A percentile compares a stretch with the other conserved stretches of the same genome.
These are phyloP conservation scores for Cytidiella melzeri DNA, from an alignment of 768 basidiomycete species.

Conservation along the genomic window DNA sequence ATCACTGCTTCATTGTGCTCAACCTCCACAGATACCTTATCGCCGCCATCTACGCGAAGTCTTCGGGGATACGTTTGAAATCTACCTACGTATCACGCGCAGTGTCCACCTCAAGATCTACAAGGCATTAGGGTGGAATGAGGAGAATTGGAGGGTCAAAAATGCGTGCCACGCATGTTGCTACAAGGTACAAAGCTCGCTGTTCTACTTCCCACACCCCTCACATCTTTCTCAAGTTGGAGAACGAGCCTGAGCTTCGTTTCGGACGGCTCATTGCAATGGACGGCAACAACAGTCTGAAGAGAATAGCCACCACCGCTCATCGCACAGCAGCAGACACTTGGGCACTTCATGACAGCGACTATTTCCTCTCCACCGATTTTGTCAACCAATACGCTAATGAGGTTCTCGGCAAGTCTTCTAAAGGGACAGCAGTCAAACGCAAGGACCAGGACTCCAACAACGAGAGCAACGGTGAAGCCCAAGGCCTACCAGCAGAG, in stretches of 20 bases:
- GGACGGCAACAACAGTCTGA: too few species aligned
- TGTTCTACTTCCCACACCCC: not conserved
- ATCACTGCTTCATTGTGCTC: not conserved
- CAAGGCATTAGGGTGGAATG: slow-evolving; percentile 21
- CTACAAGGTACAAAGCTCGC: too few species aligned
- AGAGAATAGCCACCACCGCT: not conserved
- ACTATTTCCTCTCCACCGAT: too few species aligned
- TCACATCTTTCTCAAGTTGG: not conserved
- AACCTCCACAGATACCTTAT: too few species aligned
- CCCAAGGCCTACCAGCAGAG: not conserved
- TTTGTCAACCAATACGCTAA: too few species aligned
- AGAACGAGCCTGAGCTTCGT: slow-evolving; percentile 1
- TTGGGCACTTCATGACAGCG: not conserved
- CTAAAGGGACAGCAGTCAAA: not conserved
- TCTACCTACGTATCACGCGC: slow-evolving; percentile 26
- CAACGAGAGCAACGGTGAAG: too few species aligned
- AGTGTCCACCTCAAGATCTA: slow-evolving; percentile 18
- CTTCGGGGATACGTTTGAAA: slow-evolving; percentile 30
- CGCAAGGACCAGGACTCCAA: too few species aligned
- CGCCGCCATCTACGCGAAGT: slow-evolving; percentile 13
- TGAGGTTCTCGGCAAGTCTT: slow-evolving; percentile 4
- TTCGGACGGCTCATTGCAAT: too few species aligned
- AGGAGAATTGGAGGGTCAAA: too few species aligned
- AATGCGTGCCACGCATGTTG: too few species aligned
- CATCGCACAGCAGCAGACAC: slow-evolving; percentile 3